Base-by-base conservation (phyloP, 1,284 basidiomycete species). In the Papiliotrema laurentii region DNA sequence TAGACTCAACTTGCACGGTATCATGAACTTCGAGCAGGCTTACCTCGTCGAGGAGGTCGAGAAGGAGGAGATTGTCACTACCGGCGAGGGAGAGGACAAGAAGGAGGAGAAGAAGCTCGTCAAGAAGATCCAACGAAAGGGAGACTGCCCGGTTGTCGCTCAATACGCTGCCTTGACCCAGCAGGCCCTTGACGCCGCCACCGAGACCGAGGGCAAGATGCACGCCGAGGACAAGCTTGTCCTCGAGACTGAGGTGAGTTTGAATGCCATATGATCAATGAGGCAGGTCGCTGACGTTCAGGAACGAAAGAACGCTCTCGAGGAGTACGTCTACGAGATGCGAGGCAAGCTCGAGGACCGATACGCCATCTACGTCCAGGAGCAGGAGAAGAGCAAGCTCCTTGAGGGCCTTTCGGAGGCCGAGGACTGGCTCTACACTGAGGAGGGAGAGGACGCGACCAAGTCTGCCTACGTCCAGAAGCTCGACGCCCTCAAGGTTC, bases 291-390 rank as follows among this genome's bases (percentile, higher is more conserved):
- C n/a, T n/a, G n/a, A n/a, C n/a, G n/a, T n/a, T n/a, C n/a, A n/a
- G n/a, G n/a, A n/a, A n/a, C 84, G 88, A 72, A 97, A 94, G 79
- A 96, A 97, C 72, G 90, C 91, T 14, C 83, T 97, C 22, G 92
- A 97, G 77, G 92, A 96, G 77, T 96, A 93, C 78, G 86, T 96
- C 56, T 96, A 96, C 77, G 90, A 97, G 72, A 89, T 81, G 62
- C 87, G 91, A 46, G 79, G 83, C 73, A 96, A 94, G 77, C 82
- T 97, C 53, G 91, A 96, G 31, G 87, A 86, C 51, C 82, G 86
- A 47, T 93, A 86, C 66, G 83, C 84, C 21, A 49, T 81, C 22
- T 96, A 80, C 73, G 85, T 85, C 44, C 80, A 85, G 64, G 49
- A 82, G 0, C 66, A 76, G 14, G 91, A 96, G 77, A 92, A 92